Conservation (phyloP, 148 eudicot species). For the Cornus kousa region DNA sequence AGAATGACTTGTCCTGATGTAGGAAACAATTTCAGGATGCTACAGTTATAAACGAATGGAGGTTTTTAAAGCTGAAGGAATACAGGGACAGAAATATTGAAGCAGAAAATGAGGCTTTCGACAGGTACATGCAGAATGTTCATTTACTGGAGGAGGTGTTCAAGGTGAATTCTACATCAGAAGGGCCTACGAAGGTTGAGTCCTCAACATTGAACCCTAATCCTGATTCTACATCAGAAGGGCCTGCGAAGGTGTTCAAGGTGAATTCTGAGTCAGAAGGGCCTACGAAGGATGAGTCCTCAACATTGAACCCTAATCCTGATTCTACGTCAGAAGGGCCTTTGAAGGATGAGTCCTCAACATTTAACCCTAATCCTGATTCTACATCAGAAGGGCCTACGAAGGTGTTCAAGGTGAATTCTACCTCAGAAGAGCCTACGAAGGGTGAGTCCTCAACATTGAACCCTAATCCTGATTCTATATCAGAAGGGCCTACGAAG, state of each 20-base stretch:
- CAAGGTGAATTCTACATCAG: slow-evolving; percentile 37
- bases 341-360: slow-evolving; percentile 10
- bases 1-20: slow-evolving; percentile 20
- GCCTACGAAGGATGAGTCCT: slow-evolving; percentile 17
- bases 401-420: slow-evolving; percentile 6
- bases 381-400: slow-evolving; percentile 1
- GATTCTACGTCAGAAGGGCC: slow-evolving; percentile 7
- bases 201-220: slow-evolving; percentile 9
- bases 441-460: slow-evolving; percentile 18
- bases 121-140: slow-evolving; percentile 80
- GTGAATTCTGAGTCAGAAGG: slow-evolving; percentile 35
- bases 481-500: slow-evolving; percentile 25
- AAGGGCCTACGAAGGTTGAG: slow-evolving; percentile 24
- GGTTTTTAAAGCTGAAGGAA: slow-evolving; percentile 85
- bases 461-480: slow-evolving; percentile 14
- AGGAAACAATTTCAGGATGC: slow-evolving; percentile 62
- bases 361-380: slow-evolving; percentile 11
- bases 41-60: slow-evolving; percentile 77
- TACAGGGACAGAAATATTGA: slow-evolving; percentile 63
- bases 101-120: slow-evolving; percentile 90
- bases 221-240: slow-evolving; percentile 13
- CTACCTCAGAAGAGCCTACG: slow-evolving; percentile 30
- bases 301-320: slow-evolving; percentile 6
- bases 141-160: slow-evolving; percentile 73
- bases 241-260: too few species aligned